These are phyloP conservation scores for Amanita exitialis DNA, from an alignment of 768 basidiomycete species.

Conservation along the genomic window DNA sequence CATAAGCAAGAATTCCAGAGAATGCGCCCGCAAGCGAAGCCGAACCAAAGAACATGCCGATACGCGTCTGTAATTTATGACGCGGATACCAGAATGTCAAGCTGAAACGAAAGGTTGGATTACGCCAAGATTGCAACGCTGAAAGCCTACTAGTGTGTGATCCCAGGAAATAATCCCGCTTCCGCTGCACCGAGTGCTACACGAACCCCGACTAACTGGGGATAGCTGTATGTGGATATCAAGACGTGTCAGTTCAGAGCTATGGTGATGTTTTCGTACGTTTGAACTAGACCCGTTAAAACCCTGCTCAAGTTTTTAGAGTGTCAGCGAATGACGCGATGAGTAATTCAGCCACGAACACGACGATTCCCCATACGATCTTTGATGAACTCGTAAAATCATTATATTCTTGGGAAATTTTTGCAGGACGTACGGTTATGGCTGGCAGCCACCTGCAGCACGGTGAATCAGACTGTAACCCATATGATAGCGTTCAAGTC, in stretches of 20 bases:
- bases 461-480: neutral
- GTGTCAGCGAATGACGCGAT: neutral
- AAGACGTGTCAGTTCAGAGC: neutral
- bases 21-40: conserved; percentile 59
- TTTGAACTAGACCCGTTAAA: conserved; percentile 60
- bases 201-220: neutral
- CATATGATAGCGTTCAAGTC: no score
- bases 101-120: conserved; percentile 17
- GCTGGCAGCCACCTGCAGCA: conserved; percentile 49
- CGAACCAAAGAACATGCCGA: conserved; percentile 60
- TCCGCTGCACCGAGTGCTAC: conserved; percentile 41
- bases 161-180: conserved; percentile 65
- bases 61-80: conserved; percentile 46
- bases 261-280: conserved; percentile 22
- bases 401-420: neutral
- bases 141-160: conserved; percentile 55
- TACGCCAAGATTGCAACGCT: neutral
- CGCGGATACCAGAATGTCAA: conserved; percentile 64
- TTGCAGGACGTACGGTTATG: conserved; percentile 40
- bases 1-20: conserved; percentile 51
- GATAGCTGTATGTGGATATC: neutral
- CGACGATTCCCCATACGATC: conserved; percentile 57
- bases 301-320: conserved; percentile 27
- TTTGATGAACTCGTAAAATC: conserved; percentile 13
- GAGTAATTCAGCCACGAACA: conserved; percentile 24